Conservation (phyloP, 169 alveolate genomes). For the Plasmodium vivax region DNA sequence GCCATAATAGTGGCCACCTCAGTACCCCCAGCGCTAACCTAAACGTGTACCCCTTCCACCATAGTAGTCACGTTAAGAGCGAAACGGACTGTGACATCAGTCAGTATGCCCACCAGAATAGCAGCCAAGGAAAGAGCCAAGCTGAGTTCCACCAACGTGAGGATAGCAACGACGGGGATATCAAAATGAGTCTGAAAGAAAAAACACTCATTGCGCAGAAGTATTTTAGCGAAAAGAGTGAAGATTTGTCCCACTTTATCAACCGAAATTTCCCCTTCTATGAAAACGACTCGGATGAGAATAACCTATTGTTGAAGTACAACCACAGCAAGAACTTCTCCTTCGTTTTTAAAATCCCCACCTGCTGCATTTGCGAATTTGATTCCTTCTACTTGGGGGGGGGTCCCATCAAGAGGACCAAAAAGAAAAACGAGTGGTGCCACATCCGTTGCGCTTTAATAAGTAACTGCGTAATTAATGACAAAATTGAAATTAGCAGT, state of each 20-base stretch:
- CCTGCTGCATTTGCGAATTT: conserved; percentile 84
- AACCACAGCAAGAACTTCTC: conserved; percentile 27
- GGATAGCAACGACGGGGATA: not conserved
- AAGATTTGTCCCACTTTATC: not conserved
- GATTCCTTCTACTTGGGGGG: conserved; percentile 85
- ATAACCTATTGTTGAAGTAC: conserved; percentile 12
- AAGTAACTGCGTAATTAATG: conserved; percentile 35
- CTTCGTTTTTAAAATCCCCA: conserved; percentile 75
- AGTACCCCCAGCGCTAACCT: not conserved
- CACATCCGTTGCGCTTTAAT: conserved; percentile 84
- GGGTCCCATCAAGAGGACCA: conserved; percentile 85
- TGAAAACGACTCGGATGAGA: conserved; percentile 7
- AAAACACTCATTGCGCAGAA: not conserved
- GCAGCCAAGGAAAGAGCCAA: not conserved
- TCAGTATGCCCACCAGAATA: not conserved
- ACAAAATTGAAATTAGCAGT: conserved; percentile 77
- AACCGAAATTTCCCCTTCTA: not conserved
- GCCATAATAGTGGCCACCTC: not conserved
- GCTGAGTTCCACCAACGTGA: not conserved
- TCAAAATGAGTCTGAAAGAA: not conserved
- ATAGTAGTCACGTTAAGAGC: not conserved
- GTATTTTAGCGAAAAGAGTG: not conserved
- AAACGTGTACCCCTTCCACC: not conserved
- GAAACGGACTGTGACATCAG: not conserved
- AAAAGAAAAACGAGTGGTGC: conserved; percentile 83